Evolutionary conservation across 768 basidiomycete species (phyloP), one percentile per base, ranked within the genome.

Genomic region (Termitomyces sp.): DNA sequence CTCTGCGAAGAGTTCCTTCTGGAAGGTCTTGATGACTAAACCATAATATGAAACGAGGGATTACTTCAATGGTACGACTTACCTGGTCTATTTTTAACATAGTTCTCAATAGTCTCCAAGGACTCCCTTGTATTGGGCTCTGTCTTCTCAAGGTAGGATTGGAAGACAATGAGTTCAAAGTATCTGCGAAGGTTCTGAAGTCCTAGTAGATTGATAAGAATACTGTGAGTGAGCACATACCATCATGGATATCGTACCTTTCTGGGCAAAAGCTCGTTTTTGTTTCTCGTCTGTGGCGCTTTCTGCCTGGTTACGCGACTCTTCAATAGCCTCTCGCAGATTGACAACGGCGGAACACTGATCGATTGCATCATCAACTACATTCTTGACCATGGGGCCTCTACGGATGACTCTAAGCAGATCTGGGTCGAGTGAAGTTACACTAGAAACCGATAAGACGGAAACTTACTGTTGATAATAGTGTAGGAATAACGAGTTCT

Each of bases 11-110:
- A 99, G 78, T 60, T 98, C 97, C 58, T 91, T 93, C 73, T 94
- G 86, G 58, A 98, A 95, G 0, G 97, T 99, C 68, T 88, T 89
- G 73, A 98, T 94, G 14, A 98, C 96, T 90, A 56, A 23, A 28
- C 14, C 9, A 35, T 14, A 35, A 35, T 41, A 11, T 19, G 15
- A 55, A 21, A 38, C 23, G 37, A 30, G 30, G 40, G 31, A 43
- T n/a, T 14, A 42, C 37, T 5, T 11, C 5, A 23, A 35, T 21
- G n/a, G 15, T 21, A 21, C 12, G 14, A 56, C 71, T 46, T 67
- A 91, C 93, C 94, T 61, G 96, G 97, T 44, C 91, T 78, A 60
- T 83, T 82, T 66, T 87, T 83, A 31, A 98, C 87, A 62, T 88
- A 98, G 5, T 79, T 78, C 65, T 92, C 92, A 50, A 98, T 87